phyloP scores from a whole-genome alignment of 2,329 filamentous ascomycete genomes.

The Blumeria hordei region DNA sequence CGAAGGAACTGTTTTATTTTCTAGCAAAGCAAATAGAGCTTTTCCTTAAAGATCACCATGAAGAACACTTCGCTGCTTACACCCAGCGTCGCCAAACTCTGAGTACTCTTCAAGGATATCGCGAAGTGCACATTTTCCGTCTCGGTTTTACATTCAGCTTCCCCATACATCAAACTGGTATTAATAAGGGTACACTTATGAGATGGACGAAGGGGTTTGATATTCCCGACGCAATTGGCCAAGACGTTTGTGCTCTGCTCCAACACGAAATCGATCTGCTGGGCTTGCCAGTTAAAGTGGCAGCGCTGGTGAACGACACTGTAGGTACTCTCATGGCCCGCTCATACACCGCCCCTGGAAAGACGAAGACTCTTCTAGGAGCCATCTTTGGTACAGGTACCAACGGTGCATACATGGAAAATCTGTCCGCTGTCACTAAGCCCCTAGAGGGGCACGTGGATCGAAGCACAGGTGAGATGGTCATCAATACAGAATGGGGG shows the following conservation, averaged over 20 bases:
- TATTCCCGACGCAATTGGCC: slow-evolving; percentile 77
- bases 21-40: slow-evolving; percentile 75
- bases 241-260: slow-evolving; percentile 79
- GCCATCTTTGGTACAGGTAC: slow-evolving; percentile 96
- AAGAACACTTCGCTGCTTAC: slow-evolving; percentile 59
- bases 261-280: slow-evolving; percentile 77
- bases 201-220: slow-evolving; percentile 98
- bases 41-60: slow-evolving; percentile 72
- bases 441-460: slow-evolving; percentile 47
- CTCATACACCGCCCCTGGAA: slow-evolving; percentile 78
- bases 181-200: slow-evolving; percentile 85
- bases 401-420: slow-evolving; percentile 94
- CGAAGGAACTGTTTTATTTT: slow-evolving; percentile 74
- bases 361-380: slow-evolving; percentile 68
- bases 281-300: slow-evolving; percentile 73
- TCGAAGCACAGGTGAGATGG: slow-evolving; percentile 70
- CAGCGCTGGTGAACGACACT: slow-evolving; percentile 89
- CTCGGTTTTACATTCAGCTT: slow-evolving; percentile 99
- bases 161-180: slow-evolving; percentile 77
- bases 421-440: slow-evolving; percentile 67
- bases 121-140: slow-evolving; percentile 62
- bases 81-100: slow-evolving; percentile 36
- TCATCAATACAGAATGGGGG: slow-evolving; percentile 96
- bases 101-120: slow-evolving; percentile 31
- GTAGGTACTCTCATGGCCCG: slow-evolving; percentile 95